These are phyloP conservation scores for Coniella vitis DNA, from an alignment of 2,329 filamentous ascomycete genomes.

Conservation along the genomic window DNA sequence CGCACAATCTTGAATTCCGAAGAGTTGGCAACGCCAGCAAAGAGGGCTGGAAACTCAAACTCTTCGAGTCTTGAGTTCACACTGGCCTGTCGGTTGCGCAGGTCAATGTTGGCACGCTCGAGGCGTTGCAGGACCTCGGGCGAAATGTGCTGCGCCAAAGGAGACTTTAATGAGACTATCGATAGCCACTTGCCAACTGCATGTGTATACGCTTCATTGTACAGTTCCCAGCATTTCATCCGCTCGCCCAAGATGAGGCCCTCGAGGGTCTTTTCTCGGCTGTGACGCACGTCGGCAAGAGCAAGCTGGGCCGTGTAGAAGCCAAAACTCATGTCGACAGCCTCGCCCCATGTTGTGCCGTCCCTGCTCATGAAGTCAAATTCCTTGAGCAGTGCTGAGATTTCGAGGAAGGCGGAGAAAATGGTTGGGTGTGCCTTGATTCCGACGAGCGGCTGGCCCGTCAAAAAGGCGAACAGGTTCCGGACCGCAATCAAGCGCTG, in stretches of 20 bases:
- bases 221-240: slow-evolving; percentile 75
- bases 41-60: slow-evolving; percentile 88
- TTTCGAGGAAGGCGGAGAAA: slow-evolving; percentile 48
- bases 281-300: slow-evolving; percentile 72
- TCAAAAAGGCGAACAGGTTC: slow-evolving; percentile 61
- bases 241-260: slow-evolving; percentile 82
- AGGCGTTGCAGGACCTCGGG: slow-evolving; percentile 68
- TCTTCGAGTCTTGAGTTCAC: slow-evolving; percentile 70
- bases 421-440: slow-evolving; percentile 45
- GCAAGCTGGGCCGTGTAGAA: slow-evolving; percentile 71
- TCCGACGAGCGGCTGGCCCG: slow-evolving; percentile 54
- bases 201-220: slow-evolving; percentile 88
- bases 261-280: slow-evolving; percentile 83
- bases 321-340: slow-evolving; percentile 58
- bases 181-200: slow-evolving; percentile 80
- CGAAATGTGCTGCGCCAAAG: slow-evolving; percentile 65
- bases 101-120: slow-evolving; percentile 73
- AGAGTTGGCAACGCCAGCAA: slow-evolving; percentile 80
- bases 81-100: slow-evolving; percentile 63
- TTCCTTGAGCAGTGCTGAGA: slow-evolving; percentile 47
- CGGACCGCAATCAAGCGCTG: slow-evolving; percentile 53
- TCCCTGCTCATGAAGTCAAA: slow-evolving; percentile 52
- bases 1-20: slow-evolving; percentile 71
- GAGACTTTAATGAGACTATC: slow-evolving; percentile 58
- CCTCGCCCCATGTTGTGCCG: slow-evolving; percentile 52